Percentiles rank a stretch among this genome's conserved stretches.
Conservation (phyloP, 768 basidiomycete species). For the Kondoa malvinella region DNA sequence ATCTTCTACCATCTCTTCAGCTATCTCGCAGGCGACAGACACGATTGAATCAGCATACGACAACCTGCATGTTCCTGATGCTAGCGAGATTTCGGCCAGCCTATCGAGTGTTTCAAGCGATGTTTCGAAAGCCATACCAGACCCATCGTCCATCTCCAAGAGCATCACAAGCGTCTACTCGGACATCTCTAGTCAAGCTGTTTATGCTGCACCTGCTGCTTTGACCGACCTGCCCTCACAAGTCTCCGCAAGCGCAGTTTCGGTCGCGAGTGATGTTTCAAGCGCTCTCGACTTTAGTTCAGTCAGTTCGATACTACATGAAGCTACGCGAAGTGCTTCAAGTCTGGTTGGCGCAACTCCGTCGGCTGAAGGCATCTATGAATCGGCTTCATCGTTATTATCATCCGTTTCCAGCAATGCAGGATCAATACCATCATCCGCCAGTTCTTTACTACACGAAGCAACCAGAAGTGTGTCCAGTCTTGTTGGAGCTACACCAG, state of each 20-base stretch:
- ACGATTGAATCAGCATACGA: not conserved
- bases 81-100: not conserved
- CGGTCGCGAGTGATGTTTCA: not conserved
- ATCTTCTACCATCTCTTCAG: not conserved
- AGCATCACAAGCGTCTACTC: not conserved
- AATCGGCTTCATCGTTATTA: not conserved
- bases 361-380: not conserved
- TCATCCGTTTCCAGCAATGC: not conserved
- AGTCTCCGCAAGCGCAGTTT: not conserved
- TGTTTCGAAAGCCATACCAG: not conserved
- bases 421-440: too few species aligned
- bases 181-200: not conserved
- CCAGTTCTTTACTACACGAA: too few species aligned
- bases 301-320: not conserved
- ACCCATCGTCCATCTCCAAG: not conserved
- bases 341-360: not conserved
- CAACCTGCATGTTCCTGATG: not conserved
- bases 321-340: not conserved
- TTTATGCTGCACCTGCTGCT: not conserved
- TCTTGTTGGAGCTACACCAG: too few species aligned
- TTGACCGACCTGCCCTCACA: not conserved
- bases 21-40: not conserved
- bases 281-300: not conserved
- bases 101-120: not conserved
- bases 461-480: too few species aligned